Evolutionary conservation across 305 asterid species (phyloP).

Genomic region (Withania somnifera): DNA sequence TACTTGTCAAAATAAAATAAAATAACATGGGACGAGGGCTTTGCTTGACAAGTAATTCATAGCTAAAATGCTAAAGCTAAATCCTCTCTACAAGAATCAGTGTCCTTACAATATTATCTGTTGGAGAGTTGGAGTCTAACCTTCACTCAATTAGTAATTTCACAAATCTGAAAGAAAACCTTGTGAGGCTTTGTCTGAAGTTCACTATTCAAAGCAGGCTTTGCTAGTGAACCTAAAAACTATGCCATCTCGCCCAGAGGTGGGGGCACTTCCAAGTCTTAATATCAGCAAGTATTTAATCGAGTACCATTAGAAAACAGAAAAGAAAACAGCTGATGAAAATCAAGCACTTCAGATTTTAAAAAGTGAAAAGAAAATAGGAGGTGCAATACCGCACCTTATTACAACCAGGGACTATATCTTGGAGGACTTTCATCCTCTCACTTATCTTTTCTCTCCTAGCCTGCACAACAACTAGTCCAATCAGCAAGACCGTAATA

Average conservation of each 20-base stretch:
- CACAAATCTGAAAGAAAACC: neutral
- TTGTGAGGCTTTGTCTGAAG: neutral
- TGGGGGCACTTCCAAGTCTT: neutral
- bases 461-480: conserved; percentile 47
- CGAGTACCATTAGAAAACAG: neutral
- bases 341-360: neutral
- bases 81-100: neutral
- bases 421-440: conserved; percentile 94
- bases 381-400: conserved; percentile 33
- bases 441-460: conserved; percentile 92
- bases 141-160: neutral
- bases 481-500: conserved; percentile 2
- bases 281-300: neutral
- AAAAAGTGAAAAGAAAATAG: neutral
- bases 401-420: conserved; percentile 93
- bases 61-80: neutral
- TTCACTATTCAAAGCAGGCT: neutral
- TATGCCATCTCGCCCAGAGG: neutral
- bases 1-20: neutral
- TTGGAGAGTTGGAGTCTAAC: neutral
- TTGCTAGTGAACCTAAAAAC: neutral
- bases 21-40: neutral
- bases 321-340: neutral
- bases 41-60: neutral
- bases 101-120: neutral